phyloP scores from a whole-genome alignment of 768 basidiomycete species.

The Tulasnella sp. region DNA sequence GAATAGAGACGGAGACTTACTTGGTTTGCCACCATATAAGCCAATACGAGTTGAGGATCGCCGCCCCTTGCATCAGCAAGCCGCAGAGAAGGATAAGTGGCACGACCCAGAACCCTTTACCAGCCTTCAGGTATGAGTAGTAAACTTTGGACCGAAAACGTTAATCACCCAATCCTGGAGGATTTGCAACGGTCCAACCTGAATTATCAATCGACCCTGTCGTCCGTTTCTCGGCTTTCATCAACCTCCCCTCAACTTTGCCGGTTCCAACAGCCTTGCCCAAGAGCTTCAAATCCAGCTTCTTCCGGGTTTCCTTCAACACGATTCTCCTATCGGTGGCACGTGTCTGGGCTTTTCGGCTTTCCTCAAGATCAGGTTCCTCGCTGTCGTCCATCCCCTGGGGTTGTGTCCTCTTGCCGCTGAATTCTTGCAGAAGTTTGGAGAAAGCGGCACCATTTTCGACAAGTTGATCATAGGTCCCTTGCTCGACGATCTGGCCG shows the following conservation, averaged over 20 bases:
- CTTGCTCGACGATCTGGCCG: conserved; percentile 37
- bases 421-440: conserved; percentile 48
- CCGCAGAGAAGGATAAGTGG: conserved; percentile 41
- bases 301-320: conserved; percentile 30
- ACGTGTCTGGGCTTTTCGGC: conserved; percentile 17
- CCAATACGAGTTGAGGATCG: conserved; percentile 44
- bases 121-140: conserved; percentile 44
- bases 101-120: conserved; percentile 36
- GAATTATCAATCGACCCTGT: conserved; percentile 46
- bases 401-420: conserved; percentile 30
- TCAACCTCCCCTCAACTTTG: conserved; percentile 52
- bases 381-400: conserved; percentile 29
- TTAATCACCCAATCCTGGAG: not conserved
- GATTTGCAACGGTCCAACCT: conserved; percentile 32
- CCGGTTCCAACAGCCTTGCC: conserved; percentile 41
- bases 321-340: conserved; percentile 14
- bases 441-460: conserved; percentile 36
- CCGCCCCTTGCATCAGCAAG: conserved; percentile 42
- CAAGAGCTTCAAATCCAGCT: conserved; percentile 26
- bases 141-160: conserved; percentile 37
- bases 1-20: too few species aligned
- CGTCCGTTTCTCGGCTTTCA: conserved; percentile 51
- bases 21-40: conserved; percentile 62
- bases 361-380: conserved; percentile 20
- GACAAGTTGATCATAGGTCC: conserved; percentile 43